Evolutionary conservation across 257 asterid species (phyloP), one percentile per base, ranked within the genome.

Genomic region (Petrea volubilis): DNA sequence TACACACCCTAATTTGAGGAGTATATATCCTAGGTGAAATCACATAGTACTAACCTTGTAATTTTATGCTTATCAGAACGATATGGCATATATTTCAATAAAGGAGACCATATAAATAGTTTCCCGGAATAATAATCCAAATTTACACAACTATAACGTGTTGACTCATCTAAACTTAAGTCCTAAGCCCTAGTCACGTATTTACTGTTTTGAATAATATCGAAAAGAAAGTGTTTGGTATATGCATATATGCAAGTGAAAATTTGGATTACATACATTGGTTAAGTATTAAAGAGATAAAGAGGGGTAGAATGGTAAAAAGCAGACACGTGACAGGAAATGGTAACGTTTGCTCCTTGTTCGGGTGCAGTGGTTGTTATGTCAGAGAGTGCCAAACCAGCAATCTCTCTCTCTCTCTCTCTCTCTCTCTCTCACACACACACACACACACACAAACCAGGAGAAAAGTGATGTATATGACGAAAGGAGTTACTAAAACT

Each of bases 301-400:
- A n/a, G 18, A 58, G 56, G 70, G 44, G 46, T 10, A 60, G 14
- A 74, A 49, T 57, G 50, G 74, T 57, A 53, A 58, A 64, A 18
- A 1, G 14, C 12, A 40, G 21, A 4, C 20, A 13, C 15, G 15
- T 76, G 74, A 46, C 64, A 60, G 56, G 59, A 77, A 58, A 63
- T 61, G 68, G 76, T 28, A 63, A 73, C 59, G 64, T 75, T 64
- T 68, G 67, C 74, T 77, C 64, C 70, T 58, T 50, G 31, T 77
- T 65, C 53, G 57, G 56, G 59, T 36, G 57, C 79, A 61, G 71
- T 70, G 73, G 81, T 76, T 80, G 81, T 80, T 76, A 72, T 77
- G 82, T 77, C 79, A 70, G 65, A 68, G 71, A 46, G 36, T 20
- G 40, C 34, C 56, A 72, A 18, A 14, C 55, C 23, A 23, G 5